phyloP scores from a whole-genome alignment of 73 alveolate genomes.

The Tetrahymena elliotti region DNA sequence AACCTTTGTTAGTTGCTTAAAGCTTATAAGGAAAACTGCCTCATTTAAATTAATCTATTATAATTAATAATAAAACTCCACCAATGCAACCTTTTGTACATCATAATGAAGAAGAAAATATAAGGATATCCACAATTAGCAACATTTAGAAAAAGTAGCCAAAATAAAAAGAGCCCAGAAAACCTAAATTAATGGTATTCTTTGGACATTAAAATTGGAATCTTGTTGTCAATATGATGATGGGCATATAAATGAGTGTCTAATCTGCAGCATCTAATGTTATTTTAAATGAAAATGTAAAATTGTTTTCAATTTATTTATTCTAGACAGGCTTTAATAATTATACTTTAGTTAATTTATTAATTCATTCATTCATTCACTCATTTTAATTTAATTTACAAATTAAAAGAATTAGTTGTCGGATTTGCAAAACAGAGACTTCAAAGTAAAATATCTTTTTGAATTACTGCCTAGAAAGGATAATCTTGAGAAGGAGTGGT shows the following conservation, averaged over 20 bases:
- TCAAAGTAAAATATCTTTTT: slow-evolving; percentile 50
- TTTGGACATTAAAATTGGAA: slow-evolving; percentile 72
- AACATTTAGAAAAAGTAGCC: background rate
- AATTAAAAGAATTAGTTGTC: slow-evolving; percentile 42
- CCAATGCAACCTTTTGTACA: background rate
- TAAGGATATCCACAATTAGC: background rate
- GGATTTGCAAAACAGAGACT: slow-evolving; percentile 55
- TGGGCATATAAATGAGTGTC: slow-evolving; percentile 85
- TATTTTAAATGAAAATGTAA: background rate
- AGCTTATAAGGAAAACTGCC: background rate
- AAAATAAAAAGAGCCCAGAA: background rate
- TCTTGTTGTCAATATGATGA: slow-evolving; percentile 78
- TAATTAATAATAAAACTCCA: background rate
- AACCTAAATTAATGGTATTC: background rate
- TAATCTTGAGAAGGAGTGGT: slow-evolving; percentile 38
- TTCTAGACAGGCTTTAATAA: background rate
- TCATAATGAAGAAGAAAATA: background rate
- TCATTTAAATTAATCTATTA: background rate
- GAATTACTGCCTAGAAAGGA: slow-evolving; percentile 72
- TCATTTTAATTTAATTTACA: too few species aligned
- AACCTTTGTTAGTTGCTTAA: background rate
- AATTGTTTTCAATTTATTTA: background rate
- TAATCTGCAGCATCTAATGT: slow-evolving; percentile 10
- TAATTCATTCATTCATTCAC: too few species aligned
- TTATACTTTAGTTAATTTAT: too few species aligned